Evolutionary conservation across 2,329 filamentous ascomycete genomes (phyloP).

Genomic region (Penicillium psychrosexuale): DNA sequence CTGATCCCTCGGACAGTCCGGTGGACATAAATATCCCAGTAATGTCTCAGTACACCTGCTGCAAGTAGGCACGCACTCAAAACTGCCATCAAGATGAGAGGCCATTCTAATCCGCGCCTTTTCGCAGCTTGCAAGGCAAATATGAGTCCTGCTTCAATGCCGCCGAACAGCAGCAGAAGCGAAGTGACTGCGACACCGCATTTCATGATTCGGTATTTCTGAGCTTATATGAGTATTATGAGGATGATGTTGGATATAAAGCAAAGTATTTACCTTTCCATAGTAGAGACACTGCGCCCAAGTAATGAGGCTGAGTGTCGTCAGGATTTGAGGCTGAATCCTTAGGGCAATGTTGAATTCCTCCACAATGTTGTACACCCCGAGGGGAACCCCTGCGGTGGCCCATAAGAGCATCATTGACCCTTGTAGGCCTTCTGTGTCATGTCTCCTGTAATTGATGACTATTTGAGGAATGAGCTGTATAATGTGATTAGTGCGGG

Average conservation of each 20-base stretch:
- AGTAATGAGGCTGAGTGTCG: conserved; percentile 50
- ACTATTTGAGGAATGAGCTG: conserved; percentile 67
- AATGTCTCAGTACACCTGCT: conserved; percentile 65
- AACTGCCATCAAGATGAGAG: conserved; percentile 63
- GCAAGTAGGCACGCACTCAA: conserved; percentile 62
- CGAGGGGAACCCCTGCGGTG: conserved; percentile 65
- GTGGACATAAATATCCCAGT: conserved; percentile 66
- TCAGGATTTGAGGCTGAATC: conserved; percentile 58
- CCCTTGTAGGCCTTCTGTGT: conserved; percentile 63
- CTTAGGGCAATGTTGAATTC: conserved; percentile 53
- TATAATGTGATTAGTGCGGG: background rate
- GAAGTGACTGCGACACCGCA: conserved; percentile 51
- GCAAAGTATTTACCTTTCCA: conserved; percentile 31
- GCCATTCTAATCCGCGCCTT: conserved; percentile 54
- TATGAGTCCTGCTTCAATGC: conserved; percentile 58
- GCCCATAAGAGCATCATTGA: conserved; percentile 69
- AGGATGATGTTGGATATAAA: background rate
- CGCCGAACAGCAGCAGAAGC: conserved; percentile 57
- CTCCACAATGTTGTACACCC: conserved; percentile 58
- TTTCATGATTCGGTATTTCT: conserved; percentile 54
- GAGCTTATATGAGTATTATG: background rate
- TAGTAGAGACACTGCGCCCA: conserved; percentile 59
- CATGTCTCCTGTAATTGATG: conserved; percentile 64
- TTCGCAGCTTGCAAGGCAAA: conserved; percentile 53
- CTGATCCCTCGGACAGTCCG: conserved; percentile 68